phyloP scores from a whole-genome alignment of 176 grass and related monocot genomes.

The Leersia perrieri region DNA sequence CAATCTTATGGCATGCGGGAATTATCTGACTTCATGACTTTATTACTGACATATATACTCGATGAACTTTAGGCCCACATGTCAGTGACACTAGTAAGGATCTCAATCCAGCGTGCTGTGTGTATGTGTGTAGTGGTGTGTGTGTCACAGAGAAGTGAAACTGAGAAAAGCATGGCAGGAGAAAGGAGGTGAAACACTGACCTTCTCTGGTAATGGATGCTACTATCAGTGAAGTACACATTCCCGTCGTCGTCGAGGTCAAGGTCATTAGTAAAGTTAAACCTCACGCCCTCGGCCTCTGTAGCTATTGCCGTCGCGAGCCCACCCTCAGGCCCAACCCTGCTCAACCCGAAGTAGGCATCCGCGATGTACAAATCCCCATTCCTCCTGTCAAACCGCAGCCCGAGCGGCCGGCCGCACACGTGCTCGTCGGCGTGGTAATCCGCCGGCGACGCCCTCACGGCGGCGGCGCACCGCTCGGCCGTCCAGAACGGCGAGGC shows the following conservation, averaged over 20 bases:
- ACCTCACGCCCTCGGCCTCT: slow-evolving; percentile 78
- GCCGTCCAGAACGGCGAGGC: slow-evolving; percentile 63
- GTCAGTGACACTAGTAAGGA: no score
- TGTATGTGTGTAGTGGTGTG: no score
- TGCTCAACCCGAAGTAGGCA: slow-evolving; percentile 71
- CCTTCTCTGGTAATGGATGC: slow-evolving; percentile 84
- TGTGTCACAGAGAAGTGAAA: no score
- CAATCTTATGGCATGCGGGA: no score
- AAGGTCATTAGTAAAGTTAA: slow-evolving; percentile 94
- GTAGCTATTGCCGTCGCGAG: slow-evolving; percentile 62
- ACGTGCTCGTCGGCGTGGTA: slow-evolving; percentile 87
- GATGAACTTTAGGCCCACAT: no score
- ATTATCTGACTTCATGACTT: no score
- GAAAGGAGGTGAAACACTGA: no score
- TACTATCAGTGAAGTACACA: slow-evolving; percentile 89
- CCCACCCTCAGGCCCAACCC: slow-evolving; percentile 81
- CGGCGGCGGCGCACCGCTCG: slow-evolving; percentile 56
- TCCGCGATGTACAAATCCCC: slow-evolving; percentile 92
- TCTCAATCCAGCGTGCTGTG: no score
- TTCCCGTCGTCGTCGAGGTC: slow-evolving; percentile 78
- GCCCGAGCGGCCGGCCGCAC: slow-evolving; percentile 85
- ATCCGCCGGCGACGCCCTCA: slow-evolving; percentile 57
- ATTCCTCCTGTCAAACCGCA: slow-evolving; percentile 59
- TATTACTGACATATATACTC: no score
- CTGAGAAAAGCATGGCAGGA: no score